These are phyloP conservation scores for Ophiostoma triangulosporum DNA, from an alignment of 2,329 filamentous ascomycete genomes.

Conservation along the genomic window DNA sequence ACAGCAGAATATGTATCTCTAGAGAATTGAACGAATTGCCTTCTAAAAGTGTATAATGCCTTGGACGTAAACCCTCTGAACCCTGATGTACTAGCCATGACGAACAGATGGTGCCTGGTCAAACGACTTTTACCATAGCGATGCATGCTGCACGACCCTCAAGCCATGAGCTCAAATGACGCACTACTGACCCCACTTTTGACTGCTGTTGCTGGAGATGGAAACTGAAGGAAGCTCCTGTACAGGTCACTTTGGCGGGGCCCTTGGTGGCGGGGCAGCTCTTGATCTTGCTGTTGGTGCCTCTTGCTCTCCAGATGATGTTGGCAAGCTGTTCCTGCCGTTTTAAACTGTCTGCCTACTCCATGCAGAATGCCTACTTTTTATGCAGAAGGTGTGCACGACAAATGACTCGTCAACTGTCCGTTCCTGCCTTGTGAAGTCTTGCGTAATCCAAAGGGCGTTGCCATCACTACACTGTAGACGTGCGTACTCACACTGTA, in stretches of 20 bases:
- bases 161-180: neutral
- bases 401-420: neutral
- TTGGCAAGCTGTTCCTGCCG: neutral
- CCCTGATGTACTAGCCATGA: too few relatives aligned
- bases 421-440: neutral
- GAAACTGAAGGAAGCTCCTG: slow-evolving; percentile 7
- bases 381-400: neutral
- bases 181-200: neutral
- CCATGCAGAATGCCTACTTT: neutral
- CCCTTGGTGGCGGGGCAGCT: neutral
- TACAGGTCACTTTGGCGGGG: slow-evolving; percentile 1
- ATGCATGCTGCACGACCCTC: too few relatives aligned
- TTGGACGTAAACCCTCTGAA: too few relatives aligned
- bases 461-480: too few relatives aligned
- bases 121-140: too few relatives aligned
- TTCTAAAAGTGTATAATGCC: too few relatives aligned
- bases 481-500: too few relatives aligned
- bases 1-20: neutral
- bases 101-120: too few relatives aligned
- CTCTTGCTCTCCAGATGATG: neutral
- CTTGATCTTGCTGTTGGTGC: neutral
- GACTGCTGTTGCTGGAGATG: slow-evolving; percentile 1
- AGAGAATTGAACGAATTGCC: neutral
- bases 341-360: neutral
- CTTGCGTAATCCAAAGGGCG: too few relatives aligned